Evolutionary conservation across 768 basidiomycete species (phyloP), one percentile per base, ranked within the genome.

Genomic region (Mycena polygramma): DNA sequence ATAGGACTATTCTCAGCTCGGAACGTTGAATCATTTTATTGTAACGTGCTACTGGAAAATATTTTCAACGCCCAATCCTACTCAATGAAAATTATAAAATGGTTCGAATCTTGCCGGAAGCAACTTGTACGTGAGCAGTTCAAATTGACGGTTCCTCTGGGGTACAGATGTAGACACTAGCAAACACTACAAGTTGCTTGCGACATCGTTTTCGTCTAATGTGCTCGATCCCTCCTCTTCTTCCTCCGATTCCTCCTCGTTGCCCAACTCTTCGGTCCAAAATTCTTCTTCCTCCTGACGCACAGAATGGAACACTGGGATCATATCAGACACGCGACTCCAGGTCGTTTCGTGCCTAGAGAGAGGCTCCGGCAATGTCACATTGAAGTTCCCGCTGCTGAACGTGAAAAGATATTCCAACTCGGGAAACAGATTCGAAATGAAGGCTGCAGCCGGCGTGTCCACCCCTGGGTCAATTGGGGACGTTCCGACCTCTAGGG

Each of bases 401-500:
- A n/a, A 59, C 24, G 51, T 4, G 22, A 35, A 65, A 1, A 65
- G 37, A 61, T 49, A 68, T 52, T 66, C 52, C 37, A 70, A 22
- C 0, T 30, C 7, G 20, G 58, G 45, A 17, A 70, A 70, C 20
- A 70, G 36, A 48, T 70, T 66, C n/a, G 69, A 70, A 6, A 70
- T 20, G 54, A 66, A 70, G 15, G 69, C 69, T 17, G 69, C 69
- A 9, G 57, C 45, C 4, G 22, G n/a, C 11, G 52, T 30, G 37
- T 37, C 35, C 36, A 30, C 24, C 7, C 2, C 13, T 1, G 41
- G 7, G 15, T 36, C 11, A 7, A 70, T 62, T 20, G 59, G 53
- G 36, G 64, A 70, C 7, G 53, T 62, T 59, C 69, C 69, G 7
- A 70, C 69, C 4, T 66, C 14, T 30, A 70, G 37, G 19, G 52